These are phyloP conservation scores for Russula earlei DNA, from an alignment of 768 basidiomycete species.

Conservation along the genomic window DNA sequence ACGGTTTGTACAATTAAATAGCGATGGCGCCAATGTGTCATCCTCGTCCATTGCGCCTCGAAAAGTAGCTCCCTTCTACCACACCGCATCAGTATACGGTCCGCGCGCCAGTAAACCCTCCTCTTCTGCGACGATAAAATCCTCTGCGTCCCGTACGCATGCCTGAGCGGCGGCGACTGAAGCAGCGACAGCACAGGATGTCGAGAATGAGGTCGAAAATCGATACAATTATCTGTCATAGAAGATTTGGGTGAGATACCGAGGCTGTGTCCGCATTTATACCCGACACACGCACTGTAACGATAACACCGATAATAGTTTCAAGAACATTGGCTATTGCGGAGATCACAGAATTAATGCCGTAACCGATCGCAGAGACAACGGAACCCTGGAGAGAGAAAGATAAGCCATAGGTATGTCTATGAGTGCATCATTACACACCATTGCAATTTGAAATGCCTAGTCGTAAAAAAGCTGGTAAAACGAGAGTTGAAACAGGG, in stretches of 20 bases:
- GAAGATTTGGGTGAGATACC: neutral
- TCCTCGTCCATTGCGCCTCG: neutral
- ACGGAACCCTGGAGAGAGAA: conserved; percentile 63
- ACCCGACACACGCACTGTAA: conserved; percentile 34
- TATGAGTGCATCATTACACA: too few relatives aligned
- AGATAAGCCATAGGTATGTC: too few relatives aligned
- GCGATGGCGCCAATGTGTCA: too few relatives aligned
- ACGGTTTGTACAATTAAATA: too few relatives aligned
- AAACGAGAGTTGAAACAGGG: too few relatives aligned
- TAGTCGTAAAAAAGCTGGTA: too few relatives aligned
- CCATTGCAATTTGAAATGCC: too few relatives aligned
- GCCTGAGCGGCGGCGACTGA: conserved; percentile 15
- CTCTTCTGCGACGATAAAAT: neutral
- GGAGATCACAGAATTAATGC: conserved; percentile 48
- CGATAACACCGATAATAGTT: conserved; percentile 50
- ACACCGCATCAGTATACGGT: neutral
- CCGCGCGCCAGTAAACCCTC: neutral
- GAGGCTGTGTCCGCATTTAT: neutral
- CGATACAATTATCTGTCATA: conserved; percentile 46
- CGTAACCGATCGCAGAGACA: conserved; percentile 55
- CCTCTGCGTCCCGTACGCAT: conserved; percentile 8
- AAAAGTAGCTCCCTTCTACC: neutral
- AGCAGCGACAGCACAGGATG: conserved; percentile 36
- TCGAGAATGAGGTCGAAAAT: conserved; percentile 54
- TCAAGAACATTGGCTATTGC: conserved; percentile 52